A percentile compares a stretch with the other conserved stretches of the same genome.
Conservation (phyloP, 208 protist genomes). For the Leishmania amazonensis region DNA sequence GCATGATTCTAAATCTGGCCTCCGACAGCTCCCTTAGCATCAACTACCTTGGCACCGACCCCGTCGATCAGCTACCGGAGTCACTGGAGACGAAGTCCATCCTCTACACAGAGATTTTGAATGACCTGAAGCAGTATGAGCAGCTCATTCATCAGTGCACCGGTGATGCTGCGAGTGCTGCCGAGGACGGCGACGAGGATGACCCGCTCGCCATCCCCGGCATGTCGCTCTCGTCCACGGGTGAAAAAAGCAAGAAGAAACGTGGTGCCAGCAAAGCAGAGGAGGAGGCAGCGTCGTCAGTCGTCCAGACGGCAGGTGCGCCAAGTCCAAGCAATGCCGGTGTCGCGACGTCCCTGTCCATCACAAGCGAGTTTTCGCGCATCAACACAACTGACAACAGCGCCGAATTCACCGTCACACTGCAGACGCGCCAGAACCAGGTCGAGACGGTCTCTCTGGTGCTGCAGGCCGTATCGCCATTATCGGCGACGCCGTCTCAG, state of each 20-base stretch:
- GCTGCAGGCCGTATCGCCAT: slow-evolving; percentile 47
- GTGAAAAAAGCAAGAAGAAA: neutral
- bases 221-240: neutral
- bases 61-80: slow-evolving; percentile 67
- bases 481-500: slow-evolving; percentile 39
- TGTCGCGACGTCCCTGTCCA: slow-evolving; percentile 2
- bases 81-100: slow-evolving; percentile 74
- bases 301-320: neutral
- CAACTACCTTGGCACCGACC: slow-evolving; percentile 95
- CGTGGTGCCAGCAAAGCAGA: neutral
- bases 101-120: slow-evolving; percentile 85
- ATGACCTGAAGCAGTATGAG: slow-evolving; percentile 78
- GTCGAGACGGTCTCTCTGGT: slow-evolving; percentile 45
- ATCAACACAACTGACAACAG: slow-evolving; percentile 7
- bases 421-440: slow-evolving; percentile 4
- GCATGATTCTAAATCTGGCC: slow-evolving; percentile 81
- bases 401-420: slow-evolving; percentile 27
- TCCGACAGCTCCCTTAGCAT: slow-evolving; percentile 65
- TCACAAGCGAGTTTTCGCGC: slow-evolving; percentile 13
- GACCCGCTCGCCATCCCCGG: neutral
- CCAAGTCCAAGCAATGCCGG: neutral
- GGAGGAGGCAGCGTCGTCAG: neutral
- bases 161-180: neutral
- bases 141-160: slow-evolving; percentile 54
- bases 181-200: slow-evolving; percentile 10